Evolutionary conservation across 129 eudicot species (phyloP).

Genomic region (Heracleum sosnowskyi): DNA sequence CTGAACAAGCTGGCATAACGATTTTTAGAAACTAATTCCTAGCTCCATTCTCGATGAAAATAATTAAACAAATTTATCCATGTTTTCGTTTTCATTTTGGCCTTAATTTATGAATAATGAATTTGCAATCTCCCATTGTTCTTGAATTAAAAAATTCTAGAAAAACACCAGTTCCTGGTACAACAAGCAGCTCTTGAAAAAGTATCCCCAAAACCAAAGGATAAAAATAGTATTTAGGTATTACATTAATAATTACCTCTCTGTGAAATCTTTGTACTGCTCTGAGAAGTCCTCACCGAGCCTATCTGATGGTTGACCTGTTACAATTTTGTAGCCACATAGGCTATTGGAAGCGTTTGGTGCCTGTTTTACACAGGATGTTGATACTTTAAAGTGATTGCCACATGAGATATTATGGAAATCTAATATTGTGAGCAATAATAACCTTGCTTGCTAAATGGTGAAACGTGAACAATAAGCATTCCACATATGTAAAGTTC

Average conservation of each 20-base stretch:
- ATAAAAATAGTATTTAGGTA: not conserved
- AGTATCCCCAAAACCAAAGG: not conserved
- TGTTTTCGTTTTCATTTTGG: not conserved
- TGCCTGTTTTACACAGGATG: constrained; percentile 38
- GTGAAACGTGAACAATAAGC: constrained; percentile 83
- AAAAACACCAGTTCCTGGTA: not conserved
- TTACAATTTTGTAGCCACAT: constrained; percentile 90
- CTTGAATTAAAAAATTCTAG: not conserved
- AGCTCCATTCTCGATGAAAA: not conserved
- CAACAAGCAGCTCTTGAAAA: not conserved
- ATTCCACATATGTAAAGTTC: constrained; percentile 88
- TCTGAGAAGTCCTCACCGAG: constrained; percentile 96
- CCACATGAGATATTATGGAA: not conserved
- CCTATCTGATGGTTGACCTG: constrained; percentile 98
- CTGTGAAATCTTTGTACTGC: constrained; percentile 75
- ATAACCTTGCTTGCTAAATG: constrained; percentile 81
- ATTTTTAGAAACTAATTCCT: not conserved
- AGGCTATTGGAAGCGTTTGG: constrained; percentile 93
- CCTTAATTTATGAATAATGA: not conserved
- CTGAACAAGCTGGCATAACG: not conserved
- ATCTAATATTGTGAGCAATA: not conserved
- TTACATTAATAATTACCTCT: constrained; percentile 35
- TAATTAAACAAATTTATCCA: not conserved
- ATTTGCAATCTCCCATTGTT: not conserved
- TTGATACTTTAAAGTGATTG: not conserved